Conservation (phyloP, 2,329 filamentous ascomycete genomes). For the Aspergillus sp. region DNA sequence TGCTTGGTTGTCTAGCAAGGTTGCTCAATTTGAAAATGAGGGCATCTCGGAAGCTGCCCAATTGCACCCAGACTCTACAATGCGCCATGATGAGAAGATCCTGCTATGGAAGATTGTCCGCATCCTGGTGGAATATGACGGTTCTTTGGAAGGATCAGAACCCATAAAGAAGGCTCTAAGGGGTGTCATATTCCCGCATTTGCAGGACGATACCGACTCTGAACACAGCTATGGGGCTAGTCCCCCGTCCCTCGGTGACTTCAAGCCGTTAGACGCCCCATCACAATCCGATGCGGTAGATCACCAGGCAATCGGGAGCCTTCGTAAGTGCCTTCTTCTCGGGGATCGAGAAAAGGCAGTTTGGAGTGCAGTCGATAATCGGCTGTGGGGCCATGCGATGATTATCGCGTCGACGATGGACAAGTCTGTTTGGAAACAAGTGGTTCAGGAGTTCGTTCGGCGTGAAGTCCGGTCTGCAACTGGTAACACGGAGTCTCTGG, state of each 20-base stretch:
- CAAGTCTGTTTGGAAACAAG: slow-evolving; percentile 77
- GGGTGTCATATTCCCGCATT: slow-evolving; percentile 67
- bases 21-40: slow-evolving; percentile 67
- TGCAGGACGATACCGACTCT: slow-evolving; percentile 29
- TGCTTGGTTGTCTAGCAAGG: slow-evolving; percentile 74
- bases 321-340: slow-evolving; percentile 70
- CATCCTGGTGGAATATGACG: slow-evolving; percentile 83
- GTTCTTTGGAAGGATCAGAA: slow-evolving; percentile 70
- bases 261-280: slow-evolving; percentile 32
- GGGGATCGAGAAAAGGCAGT: slow-evolving; percentile 89
- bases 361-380: slow-evolving; percentile 89
- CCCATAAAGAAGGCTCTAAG: slow-evolving; percentile 73
- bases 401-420: slow-evolving; percentile 81
- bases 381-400: slow-evolving; percentile 95
- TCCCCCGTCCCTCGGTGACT: slow-evolving; percentile 34
- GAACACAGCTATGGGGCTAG: slow-evolving; percentile 24
- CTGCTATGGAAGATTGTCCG: slow-evolving; percentile 85
- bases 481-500: slow-evolving; percentile 80
- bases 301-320: slow-evolving; percentile 64
- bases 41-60: slow-evolving; percentile 48
- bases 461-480: slow-evolving; percentile 86
- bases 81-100: slow-evolving; percentile 74
- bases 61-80: slow-evolving; percentile 52
- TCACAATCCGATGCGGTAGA: slow-evolving; percentile 67
- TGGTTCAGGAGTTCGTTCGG: slow-evolving; percentile 91